These are phyloP conservation scores for Ganoderma boninense DNA, from an alignment of 1,284 basidiomycete species.

Conservation along the genomic window DNA sequence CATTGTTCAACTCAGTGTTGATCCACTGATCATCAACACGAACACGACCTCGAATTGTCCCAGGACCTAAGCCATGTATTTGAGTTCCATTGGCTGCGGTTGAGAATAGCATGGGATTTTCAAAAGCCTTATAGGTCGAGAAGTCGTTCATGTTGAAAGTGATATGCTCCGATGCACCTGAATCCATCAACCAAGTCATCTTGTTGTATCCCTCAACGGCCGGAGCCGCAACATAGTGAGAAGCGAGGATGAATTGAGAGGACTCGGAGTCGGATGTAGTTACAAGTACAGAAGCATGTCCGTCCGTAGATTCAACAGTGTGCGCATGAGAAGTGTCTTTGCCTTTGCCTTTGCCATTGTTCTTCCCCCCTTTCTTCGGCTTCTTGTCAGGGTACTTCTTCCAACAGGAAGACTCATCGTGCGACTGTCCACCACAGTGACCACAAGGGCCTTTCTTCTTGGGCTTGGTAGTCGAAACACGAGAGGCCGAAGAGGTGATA, in stretches of 20 bases:
- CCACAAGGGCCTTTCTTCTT: no score
- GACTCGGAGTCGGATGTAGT: not conserved
- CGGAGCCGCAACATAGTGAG: not conserved
- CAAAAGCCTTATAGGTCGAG: not conserved
- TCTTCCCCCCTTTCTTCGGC: no score
- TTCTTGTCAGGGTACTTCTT: no score
- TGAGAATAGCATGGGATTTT: not conserved
- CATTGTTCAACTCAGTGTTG: not conserved
- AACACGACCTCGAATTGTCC: not conserved
- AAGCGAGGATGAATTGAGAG: not conserved
- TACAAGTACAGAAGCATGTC: not conserved
- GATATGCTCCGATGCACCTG: constrained; percentile 1
- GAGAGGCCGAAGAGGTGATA: no score
- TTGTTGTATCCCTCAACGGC: not conserved
- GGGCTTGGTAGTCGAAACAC: no score
- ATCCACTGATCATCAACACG: not conserved
- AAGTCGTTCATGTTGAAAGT: not conserved
- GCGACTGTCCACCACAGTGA: no score
- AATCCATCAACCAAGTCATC: not conserved
- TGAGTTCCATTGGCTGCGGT: not conserved
- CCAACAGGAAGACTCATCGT: no score
- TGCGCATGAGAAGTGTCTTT: not conserved
- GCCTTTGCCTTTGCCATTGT: not conserved
- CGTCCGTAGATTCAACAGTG: not conserved
- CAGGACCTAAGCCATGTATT: no score